Evolutionary conservation across 1,284 basidiomycete genomes (phyloP).

Genomic region (Leccinum angustisporum): DNA sequence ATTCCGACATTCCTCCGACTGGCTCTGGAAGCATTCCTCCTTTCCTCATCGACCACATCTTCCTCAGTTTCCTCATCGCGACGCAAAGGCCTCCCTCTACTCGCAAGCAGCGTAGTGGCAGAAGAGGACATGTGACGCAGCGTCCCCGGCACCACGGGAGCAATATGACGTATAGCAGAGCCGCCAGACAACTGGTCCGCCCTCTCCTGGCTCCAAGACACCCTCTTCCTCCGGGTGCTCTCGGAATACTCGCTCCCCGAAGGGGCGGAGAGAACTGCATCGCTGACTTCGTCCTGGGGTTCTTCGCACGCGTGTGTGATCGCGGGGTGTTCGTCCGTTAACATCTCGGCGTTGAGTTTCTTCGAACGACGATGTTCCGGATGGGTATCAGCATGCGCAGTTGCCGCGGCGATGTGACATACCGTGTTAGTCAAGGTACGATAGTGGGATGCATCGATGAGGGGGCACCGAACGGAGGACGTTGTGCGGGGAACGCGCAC

Average conservation of each 20-base stretch:
- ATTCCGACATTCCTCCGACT: constrained; percentile 65
- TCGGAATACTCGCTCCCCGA: constrained; percentile 76
- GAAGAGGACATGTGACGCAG: constrained; percentile 33
- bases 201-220: constrained; percentile 69
- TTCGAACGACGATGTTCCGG: constrained; percentile 26
- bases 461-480: constrained; percentile 44
- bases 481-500: constrained; percentile 43
- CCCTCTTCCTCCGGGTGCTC: constrained; percentile 51
- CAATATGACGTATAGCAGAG: constrained; percentile 36
- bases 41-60: constrained; percentile 28
- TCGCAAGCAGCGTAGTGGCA: constrained; percentile 29
- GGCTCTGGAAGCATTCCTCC: constrained; percentile 52
- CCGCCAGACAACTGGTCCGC: constrained; percentile 40
- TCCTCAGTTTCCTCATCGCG: constrained; percentile 36
- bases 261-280: constrained; percentile 52
- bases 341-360: constrained; percentile 20
- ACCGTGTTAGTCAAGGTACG: constrained; percentile 66
- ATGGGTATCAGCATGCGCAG: constrained; percentile 54
- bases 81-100: constrained; percentile 47
- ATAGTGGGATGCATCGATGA: constrained; percentile 58
- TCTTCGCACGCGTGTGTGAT: constrained; percentile 26
- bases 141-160: constrained; percentile 32
- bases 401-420: constrained; percentile 66
- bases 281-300: constrained; percentile 51
- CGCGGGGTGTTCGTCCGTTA: constrained; percentile 21